Evolutionary conservation across 192 early-diverging fungal genomes (phyloP).

Genomic region (Lobosporangium transversale): DNA sequence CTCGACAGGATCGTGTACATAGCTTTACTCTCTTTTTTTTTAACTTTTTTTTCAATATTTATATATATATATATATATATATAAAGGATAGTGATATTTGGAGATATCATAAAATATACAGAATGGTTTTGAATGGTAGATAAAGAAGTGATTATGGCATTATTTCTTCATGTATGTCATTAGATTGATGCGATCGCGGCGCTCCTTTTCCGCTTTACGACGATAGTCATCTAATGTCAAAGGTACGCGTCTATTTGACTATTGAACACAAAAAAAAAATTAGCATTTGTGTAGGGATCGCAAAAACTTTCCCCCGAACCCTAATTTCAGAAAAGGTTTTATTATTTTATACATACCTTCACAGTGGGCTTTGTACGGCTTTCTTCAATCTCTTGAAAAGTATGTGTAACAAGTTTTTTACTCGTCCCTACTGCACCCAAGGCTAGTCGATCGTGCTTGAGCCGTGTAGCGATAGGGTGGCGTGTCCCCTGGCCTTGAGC

Average conservation of each 20-base stretch:
- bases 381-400: slow-evolving; percentile 32
- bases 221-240: slow-evolving; percentile 41
- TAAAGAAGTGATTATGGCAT: not conserved
- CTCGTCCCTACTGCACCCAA: slow-evolving; percentile 41
- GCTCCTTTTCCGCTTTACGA: slow-evolving; percentile 41
- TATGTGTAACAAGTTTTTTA: slow-evolving; percentile 33
- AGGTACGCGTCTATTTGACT: slow-evolving; percentile 33
- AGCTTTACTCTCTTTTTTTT: not conserved
- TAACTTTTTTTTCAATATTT: not conserved
- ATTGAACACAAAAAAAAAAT: not conserved
- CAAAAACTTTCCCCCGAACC: too few relatives aligned
- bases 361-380: slow-evolving; percentile 24
- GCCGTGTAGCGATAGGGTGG: slow-evolving; percentile 54
- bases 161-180: slow-evolving; percentile 54
- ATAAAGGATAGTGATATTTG: too few relatives aligned
- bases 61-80: too few relatives aligned
- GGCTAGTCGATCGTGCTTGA: slow-evolving; percentile 59
- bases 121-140: not conserved
- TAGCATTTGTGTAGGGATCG: too few relatives aligned
- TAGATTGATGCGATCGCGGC: slow-evolving; percentile 32
- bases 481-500: slow-evolving; percentile 53
- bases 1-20: too few relatives aligned
- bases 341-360: too few relatives aligned
- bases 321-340: too few relatives aligned
- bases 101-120: too few relatives aligned